Conservation (phyloP, 2,329 filamentous ascomycete species). For the Clonostachys solani region DNA sequence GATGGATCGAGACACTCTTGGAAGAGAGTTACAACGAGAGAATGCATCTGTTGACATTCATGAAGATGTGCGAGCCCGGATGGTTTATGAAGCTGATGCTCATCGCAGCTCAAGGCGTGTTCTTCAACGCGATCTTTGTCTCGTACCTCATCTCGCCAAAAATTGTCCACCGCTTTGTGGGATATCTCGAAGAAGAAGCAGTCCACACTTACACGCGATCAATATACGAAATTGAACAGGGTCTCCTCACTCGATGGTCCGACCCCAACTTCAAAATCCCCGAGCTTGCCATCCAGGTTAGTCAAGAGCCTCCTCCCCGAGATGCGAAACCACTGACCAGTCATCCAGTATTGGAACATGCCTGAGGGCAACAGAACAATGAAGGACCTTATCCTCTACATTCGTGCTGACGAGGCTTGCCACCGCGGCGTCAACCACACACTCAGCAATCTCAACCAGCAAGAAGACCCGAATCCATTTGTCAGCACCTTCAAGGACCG, state of each 20-base stretch:
- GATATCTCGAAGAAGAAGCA: constrained; percentile 95
- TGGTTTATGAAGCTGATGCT: constrained; percentile 92
- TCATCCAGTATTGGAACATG: constrained; percentile 78
- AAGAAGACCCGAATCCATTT: constrained; percentile 88
- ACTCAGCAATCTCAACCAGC: constrained; percentile 80
- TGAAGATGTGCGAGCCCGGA: constrained; percentile 74
- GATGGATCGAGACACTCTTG: constrained; percentile 90
- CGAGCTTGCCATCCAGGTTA: constrained; percentile 71
- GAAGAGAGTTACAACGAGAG: constrained; percentile 91
- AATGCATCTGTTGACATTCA: constrained; percentile 89
- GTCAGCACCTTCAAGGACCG: constrained; percentile 75
- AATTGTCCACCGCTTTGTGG: constrained; percentile 92
- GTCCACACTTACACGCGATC: constrained; percentile 92
- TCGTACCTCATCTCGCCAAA: constrained; percentile 82
- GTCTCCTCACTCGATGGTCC: constrained; percentile 79
- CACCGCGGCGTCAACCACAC: constrained; percentile 97
- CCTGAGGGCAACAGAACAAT: constrained; percentile 78
- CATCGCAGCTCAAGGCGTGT: constrained; percentile 88
- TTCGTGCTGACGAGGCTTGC: constrained; percentile 84
- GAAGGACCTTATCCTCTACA: constrained; percentile 82
- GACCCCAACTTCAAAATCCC: constrained; percentile 68
- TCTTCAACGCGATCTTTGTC: constrained; percentile 92
- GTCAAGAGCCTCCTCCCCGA: constrained; percentile 3
- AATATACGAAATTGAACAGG: constrained; percentile 80
- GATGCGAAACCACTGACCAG: not conserved